Percentiles rank a stretch among this genome's conserved stretches.
These are phyloP conservation scores for Penicillium corylophilum DNA, from an alignment of 2,329 filamentous ascomycete species.

Conservation along the genomic window DNA sequence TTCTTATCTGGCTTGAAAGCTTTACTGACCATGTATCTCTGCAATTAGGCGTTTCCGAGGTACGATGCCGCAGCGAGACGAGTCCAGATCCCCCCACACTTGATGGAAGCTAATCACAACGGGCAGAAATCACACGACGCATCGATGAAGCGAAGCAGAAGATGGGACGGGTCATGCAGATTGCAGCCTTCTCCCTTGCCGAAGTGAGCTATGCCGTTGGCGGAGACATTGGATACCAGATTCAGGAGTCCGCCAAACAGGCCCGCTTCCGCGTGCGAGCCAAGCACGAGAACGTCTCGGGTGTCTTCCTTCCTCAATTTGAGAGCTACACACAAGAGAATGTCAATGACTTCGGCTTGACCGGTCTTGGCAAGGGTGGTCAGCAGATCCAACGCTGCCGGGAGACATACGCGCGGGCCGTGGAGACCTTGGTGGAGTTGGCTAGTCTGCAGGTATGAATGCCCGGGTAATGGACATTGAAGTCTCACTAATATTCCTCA, in stretches of 20 bases:
- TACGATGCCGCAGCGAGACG: constrained; percentile 43
- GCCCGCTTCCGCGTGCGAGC: constrained; percentile 91
- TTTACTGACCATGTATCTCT: constrained; percentile 22
- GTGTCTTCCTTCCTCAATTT: constrained; percentile 89
- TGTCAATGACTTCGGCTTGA: constrained; percentile 93
- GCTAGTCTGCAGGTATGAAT: constrained; percentile 74
- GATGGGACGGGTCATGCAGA: constrained; percentile 99
- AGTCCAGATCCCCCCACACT: constrained; percentile 23
- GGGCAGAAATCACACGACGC: constrained; percentile 83
- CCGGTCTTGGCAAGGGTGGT: constrained; percentile 91
- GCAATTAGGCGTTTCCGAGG: constrained; percentile 77
- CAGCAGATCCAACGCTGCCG: constrained; percentile 94
- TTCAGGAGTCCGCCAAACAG: constrained; percentile 91
- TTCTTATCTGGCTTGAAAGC: not conserved
- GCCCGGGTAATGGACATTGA: not conserved
- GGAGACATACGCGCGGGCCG: constrained; percentile 92
- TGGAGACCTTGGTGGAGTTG: constrained; percentile 92
- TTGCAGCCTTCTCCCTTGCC: constrained; percentile 93
- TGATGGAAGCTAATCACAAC: constrained; percentile 24
- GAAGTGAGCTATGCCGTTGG: constrained; percentile 97
- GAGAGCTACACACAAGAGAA: constrained; percentile 87
- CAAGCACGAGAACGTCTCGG: constrained; percentile 97
- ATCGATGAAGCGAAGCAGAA: constrained; percentile 99
- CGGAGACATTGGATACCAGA: constrained; percentile 93
- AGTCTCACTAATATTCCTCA: constrained; percentile 32